Evolutionary conservation across 495 filamentous ascomycete species (phyloP), one percentile per base, ranked within the genome.

Genomic region (Penicillium antarcticum): DNA sequence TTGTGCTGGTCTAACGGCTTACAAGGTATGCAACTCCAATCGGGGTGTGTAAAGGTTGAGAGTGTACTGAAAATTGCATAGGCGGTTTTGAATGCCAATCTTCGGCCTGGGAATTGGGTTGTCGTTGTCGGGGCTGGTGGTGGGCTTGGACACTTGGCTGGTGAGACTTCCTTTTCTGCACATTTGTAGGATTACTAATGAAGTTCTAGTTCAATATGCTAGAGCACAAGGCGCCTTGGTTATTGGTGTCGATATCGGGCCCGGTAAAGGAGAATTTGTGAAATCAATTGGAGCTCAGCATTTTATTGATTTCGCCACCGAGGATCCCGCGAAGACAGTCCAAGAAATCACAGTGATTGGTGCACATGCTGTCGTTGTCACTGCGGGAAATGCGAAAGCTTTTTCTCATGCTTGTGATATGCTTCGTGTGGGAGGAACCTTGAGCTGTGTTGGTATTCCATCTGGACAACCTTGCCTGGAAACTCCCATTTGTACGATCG

Each of bases 361-460:
- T 10, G 72, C 73, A 3, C 70, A 76, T 40, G 67, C 69, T 13
- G 73, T 62, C 0, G 61, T 78, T 8, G 71, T 78, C 3, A 73
- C 74, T 6, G 73, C 74, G 1, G 73, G 73, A 1, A 74, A 57
- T 52, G 63, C 69, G 17, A 70, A 70, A 19, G 76, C 77, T 0
- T 79, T 76, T 51, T 59, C 71, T 0, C 68, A 72, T 51, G 74
- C 74, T 1, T 75, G 73, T 29, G 76, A 78, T 12, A 78, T 79
- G 77, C 60, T 80, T 32, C 72, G 71, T 4, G 67, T 76, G 16
- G 75, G 71, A n/a, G 74, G 76, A 0, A 76, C 63, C 1, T 52
- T 79, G 33, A 78, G 75, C 57, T 77, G 76, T 44, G 69, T 77
- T 2, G 77, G 76, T 16, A 76, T 78, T 38, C 75, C 76, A 4